phyloP scores from a whole-genome alignment of 2,329 filamentous ascomycete species.

The Diplodia corticola region DNA sequence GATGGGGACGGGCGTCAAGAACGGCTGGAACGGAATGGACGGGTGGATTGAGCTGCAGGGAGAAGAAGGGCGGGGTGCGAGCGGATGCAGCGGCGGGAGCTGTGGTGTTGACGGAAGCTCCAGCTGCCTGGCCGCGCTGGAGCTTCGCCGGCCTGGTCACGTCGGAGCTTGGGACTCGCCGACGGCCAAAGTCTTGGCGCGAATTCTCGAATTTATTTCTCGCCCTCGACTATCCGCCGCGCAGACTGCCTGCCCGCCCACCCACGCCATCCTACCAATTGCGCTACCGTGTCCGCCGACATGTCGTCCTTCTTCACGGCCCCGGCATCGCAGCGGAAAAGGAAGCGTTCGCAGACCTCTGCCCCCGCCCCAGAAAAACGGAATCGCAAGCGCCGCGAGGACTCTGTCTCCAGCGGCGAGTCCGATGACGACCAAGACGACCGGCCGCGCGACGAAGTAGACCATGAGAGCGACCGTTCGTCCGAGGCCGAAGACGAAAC shows the following conservation, averaged over 20 bases:
- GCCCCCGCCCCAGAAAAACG: constrained; percentile 62
- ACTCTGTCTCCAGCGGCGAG: constrained; percentile 87
- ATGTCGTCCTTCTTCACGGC: constrained; percentile 82
- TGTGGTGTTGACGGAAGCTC: constrained; percentile 21
- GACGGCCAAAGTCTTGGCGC: constrained; percentile 20
- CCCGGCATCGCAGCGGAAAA: constrained; percentile 83
- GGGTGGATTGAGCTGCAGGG: background rate
- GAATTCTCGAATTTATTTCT: constrained; percentile 24
- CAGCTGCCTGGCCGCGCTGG: constrained; percentile 22
- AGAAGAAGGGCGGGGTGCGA: background rate
- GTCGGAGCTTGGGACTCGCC: constrained; percentile 22
- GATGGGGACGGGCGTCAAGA: background rate
- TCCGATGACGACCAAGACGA: constrained; percentile 60
- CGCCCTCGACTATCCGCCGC: background rate
- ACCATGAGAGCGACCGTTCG: constrained; percentile 58
- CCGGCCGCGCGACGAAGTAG: constrained; percentile 49
- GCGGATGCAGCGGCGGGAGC: constrained; percentile 4
- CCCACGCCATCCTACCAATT: background rate
- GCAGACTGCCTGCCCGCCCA: background rate
- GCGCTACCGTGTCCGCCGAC: constrained; percentile 14
- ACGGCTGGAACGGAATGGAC: background rate
- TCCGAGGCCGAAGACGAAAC: constrained; percentile 78
- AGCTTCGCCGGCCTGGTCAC: background rate
- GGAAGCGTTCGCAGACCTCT: constrained; percentile 66
- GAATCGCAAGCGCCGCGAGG: constrained; percentile 60